Evolutionary conservation across 306 rosid genomes (phyloP).

Genomic region (Aeschynomene evenia): DNA sequence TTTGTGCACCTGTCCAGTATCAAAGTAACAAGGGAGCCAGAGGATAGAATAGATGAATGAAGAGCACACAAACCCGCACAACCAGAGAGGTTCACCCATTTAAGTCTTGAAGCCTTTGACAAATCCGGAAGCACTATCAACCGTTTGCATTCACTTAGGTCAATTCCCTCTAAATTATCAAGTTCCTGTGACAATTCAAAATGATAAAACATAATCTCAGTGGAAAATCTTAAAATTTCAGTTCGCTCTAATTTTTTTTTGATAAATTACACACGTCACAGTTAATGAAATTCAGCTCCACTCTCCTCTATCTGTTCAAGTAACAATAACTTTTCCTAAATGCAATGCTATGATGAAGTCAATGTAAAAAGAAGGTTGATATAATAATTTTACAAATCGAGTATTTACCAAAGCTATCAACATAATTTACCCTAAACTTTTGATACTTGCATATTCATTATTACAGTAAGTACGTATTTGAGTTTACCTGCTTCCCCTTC

Average conservation of each 20-base stretch:
- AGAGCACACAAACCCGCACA: not conserved
- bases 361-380: too few species aligned
- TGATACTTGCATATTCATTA: too few species aligned
- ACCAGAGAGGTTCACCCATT: not conserved
- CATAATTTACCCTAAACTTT: too few species aligned
- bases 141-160: not conserved
- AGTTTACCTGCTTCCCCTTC: conserved; percentile 16
- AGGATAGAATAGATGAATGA: not conserved
- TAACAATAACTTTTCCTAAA: too few species aligned
- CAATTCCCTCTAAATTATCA: not conserved
- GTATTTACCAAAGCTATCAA: too few species aligned
- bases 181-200: not conserved
- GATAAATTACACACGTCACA: too few species aligned
- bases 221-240: not conserved
- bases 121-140: not conserved
- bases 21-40: not conserved
- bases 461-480: too few species aligned
- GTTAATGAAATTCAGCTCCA: too few species aligned
- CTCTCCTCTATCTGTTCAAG: too few species aligned
- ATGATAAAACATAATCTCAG: not conserved
- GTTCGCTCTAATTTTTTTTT: too few species aligned
- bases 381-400: too few species aligned
- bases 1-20: not conserved
- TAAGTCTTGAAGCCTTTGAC: not conserved
- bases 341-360: too few species aligned